Percentiles rank a stretch among this genome's conserved stretches.
These are phyloP conservation scores for Deinandra increscens DNA, from an alignment of 129 eudicot genomes.

Conservation along the genomic window DNA sequence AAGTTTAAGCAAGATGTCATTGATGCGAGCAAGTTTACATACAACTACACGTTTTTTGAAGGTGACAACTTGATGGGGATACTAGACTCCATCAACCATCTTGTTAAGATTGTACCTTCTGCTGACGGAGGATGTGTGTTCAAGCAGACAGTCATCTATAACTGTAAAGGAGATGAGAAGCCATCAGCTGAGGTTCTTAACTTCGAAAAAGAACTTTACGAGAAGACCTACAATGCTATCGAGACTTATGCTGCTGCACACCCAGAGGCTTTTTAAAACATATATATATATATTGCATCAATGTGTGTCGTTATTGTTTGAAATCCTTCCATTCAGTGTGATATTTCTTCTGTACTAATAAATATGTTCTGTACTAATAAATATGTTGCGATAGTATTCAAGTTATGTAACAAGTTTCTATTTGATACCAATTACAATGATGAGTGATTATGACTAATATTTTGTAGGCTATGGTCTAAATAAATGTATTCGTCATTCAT, in stretches of 20 bases:
- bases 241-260: neutral
- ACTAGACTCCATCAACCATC: neutral
- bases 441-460: neutral
- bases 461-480: neutral
- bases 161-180: neutral
- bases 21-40: neutral
- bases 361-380: neutral
- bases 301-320: neutral
- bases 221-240: neutral
- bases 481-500: neutral
- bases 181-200: neutral
- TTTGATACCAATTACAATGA: neutral
- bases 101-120: constrained; percentile 3
- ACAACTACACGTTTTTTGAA: neutral
- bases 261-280: neutral
- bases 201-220: neutral
- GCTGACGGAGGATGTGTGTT: neutral
- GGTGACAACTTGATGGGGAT: neutral
- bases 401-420: neutral
- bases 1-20: neutral
- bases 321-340: neutral
- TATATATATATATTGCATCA: neutral
- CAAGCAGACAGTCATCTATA: neutral
- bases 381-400: neutral
- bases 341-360: neutral